Base-by-base conservation (phyloP, 169 alveolate species). In the Miamiensis avidus region DNA sequence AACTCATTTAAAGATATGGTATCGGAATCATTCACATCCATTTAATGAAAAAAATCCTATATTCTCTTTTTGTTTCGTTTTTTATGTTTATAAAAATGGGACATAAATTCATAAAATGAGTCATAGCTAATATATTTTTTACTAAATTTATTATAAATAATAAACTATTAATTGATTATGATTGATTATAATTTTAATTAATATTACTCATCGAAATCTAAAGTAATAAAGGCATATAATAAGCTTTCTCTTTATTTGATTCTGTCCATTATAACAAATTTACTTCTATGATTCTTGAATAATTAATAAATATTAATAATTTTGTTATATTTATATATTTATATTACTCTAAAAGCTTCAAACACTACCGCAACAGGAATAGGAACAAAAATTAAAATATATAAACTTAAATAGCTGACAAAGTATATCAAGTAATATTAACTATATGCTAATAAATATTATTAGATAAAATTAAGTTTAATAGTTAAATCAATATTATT, bases 351-450 rank as follows among this genome's bases (percentile, higher is more conserved):
- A 72, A 89, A 89, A 0, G 89, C 82, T 74, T 89, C 89, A 78
- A 84, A 89, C 25, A 89, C 93, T 1, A 89, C 88, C 11, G 93
- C 89, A 0, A 89, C 87, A 27, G 93, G 93, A 78, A 89, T 84
- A 32, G 93, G 93, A 29, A 89, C 33, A 20, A 89, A 76, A 26
- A 89, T 31, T 25, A 89, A 64, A 20, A 84, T 82, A 29, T 77
- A 34, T 25, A 84, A 72, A 34, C 81, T 72, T 25, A 85, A 28
- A 74, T 74, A 89, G 28, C 88, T 82, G 11, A 72, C 29, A 74
- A 89, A 89, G 30, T 84, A 89, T 0, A 86, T 25, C 29, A 34
- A 72, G 34, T 69, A 85, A 25, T 76, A 31, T 0, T 69, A 64
- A 1, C 49, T 34, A 28, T 49, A 65, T 1, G n/a, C 84, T 86